These are phyloP conservation scores for Hebeloma cylindrosporum DNA, from an alignment of 768 basidiomycete genomes.

Conservation along the genomic window DNA sequence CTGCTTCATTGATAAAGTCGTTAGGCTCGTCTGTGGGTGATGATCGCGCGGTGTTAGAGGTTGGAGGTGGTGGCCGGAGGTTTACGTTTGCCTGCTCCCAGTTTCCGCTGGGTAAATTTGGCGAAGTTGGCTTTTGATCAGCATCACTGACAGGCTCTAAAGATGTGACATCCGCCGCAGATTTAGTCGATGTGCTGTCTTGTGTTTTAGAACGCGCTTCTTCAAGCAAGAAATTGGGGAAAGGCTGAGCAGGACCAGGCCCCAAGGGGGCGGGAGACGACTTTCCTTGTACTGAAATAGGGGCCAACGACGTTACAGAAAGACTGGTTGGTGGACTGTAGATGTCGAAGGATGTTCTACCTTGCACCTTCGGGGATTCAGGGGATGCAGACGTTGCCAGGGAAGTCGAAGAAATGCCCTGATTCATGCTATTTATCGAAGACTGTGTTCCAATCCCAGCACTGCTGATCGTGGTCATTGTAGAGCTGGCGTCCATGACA, in stretches of 20 bases:
- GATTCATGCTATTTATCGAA: slow-evolving; percentile 5
- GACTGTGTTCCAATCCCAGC: slow-evolving; percentile 3
- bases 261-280: slow-evolving; percentile 1
- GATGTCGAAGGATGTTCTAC: slow-evolving; percentile 1
- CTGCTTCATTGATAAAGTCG: slow-evolving; percentile 51
- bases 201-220: slow-evolving; percentile 11
- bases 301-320: background rate
- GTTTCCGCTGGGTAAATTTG: slow-evolving; percentile 6
- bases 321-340: slow-evolving; percentile 6
- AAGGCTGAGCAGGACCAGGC: slow-evolving; percentile 4
- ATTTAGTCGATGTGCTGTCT: slow-evolving; percentile 7
- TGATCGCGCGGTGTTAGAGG: slow-evolving; percentile 16
- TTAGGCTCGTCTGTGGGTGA: slow-evolving; percentile 28
- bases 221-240: slow-evolving; percentile 6
- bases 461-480: slow-evolving; percentile 12
- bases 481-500: slow-evolving; percentile 1
- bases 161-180: slow-evolving; percentile 6
- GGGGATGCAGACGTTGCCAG: slow-evolving; percentile 12
- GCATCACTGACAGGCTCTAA: slow-evolving; percentile 11
- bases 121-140: slow-evolving; percentile 6
- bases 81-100: slow-evolving; percentile 4
- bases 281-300: background rate
- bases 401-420: slow-evolving; percentile 12
- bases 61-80: slow-evolving; percentile 12
- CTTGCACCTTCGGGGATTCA: slow-evolving; percentile 9